Evolutionary conservation across 352 stramenopile genomes (phyloP), one percentile per base, ranked within the genome.

Genomic region (Phytophthora multivora): DNA sequence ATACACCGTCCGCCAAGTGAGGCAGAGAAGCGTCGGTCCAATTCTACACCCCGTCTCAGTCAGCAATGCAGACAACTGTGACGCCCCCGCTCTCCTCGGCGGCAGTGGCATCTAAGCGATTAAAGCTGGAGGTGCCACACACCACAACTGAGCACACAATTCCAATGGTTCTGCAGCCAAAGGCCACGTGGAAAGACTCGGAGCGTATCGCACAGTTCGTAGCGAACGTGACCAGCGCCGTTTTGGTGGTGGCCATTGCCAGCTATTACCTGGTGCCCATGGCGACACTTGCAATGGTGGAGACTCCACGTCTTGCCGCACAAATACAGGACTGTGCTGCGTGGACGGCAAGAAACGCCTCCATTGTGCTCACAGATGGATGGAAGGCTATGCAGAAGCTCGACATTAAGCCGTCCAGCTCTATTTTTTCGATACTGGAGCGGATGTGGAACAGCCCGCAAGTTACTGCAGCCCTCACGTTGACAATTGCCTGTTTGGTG

Each of bases 121-220:
- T 69, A 28, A 58, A 65, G 40, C 12, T 70, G 39, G 41, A 60
- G 66, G 30, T 70, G 36, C 35, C 53, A 10, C 45, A 25, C 12
- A 59, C 64, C 4, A n/a, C 54, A 33, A 70, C 49, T 11, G 53
- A 73, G 12, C 52, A 18, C 9, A 28, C 30, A 0, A 61, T 73
- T 9, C 41, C 49, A 15, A 21, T 60, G 18, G 41, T 59, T n/a
- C 13, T 62, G 13, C 66, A 65, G 21, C 66, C 66, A n/a, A 69
- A 66, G 42, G 40, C 65, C n/a, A 31, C 68, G 43, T 91, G 81
- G 81, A 89, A 88, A 59, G 69, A 89, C 67, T 78, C 77, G 63
- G 69, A 88, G 16, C 81, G 79, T 45, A 57, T 91, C 41, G 81
- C 79, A n/a, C 69, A 83, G 60, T 91, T 91, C 65, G 48, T 89